Evolutionary conservation across 352 stramenopile genomes (phyloP), one percentile per base, ranked within the genome.

Genomic region (Phytophthora pseudosyringae): DNA sequence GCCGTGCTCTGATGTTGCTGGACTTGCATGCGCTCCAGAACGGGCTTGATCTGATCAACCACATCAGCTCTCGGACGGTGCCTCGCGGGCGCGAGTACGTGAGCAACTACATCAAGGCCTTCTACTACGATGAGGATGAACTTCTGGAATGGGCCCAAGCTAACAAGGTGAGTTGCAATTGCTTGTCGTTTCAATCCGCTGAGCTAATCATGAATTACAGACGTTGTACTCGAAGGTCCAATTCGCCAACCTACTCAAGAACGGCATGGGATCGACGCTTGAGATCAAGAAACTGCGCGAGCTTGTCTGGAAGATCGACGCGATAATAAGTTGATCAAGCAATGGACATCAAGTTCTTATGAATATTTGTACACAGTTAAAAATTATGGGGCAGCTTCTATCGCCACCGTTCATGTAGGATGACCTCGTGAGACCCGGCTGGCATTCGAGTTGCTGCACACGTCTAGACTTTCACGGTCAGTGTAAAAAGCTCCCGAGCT

Each of bases 1-100:
- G 97, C 3, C 82, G 97, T 45, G 93, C 97, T 5, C 81, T 98
- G 25, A 99, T 99, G 97, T 95, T 91, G 44, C 97, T 99, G 82
- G 97, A 99, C 65, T 71, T 99, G 48, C 83, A 95, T 36, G 89
- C 94, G 18, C 76, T 99, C 6, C 75, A 94, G 79, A 84, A 90
- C 46, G 89, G 88, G 3, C 57, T 96, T 18, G 84, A 90, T 38
- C 59, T 91, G 29, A 92, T 97, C 58, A 90, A 95, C 64, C 83
- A 94, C 62, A 73, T 92, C 33, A 84, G 78, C 57, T 75, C 73
- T 44, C 67, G 67, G 40, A 65, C 68, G 2, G 74, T 89, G 12
- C 70, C 67, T 49, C 75, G 77, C 16, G 81, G 85, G 21, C 73
- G 76, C 28, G 76, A 89, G 45, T 79, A 95, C 55, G 84, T 97